phyloP scores from a whole-genome alignment of 2,329 filamentous ascomycete species.

The Alternaria panax region DNA sequence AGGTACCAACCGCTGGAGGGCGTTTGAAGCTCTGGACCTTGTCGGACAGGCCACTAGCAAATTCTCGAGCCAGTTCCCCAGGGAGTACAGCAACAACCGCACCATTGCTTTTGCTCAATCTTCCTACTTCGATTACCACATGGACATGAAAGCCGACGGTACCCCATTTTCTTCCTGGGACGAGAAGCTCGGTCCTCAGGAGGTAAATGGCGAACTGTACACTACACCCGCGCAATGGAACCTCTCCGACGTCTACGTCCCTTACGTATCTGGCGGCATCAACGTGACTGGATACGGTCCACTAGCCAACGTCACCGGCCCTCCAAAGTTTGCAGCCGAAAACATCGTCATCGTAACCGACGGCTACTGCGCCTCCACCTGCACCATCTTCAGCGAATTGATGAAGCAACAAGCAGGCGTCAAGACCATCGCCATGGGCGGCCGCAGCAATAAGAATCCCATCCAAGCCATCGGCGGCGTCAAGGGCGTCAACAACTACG shows the following conservation, averaged over 20 bases:
- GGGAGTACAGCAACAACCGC: constrained; percentile 40
- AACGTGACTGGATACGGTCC: constrained; percentile 46
- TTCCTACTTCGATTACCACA: constrained; percentile 57
- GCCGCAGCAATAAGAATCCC: constrained; percentile 53
- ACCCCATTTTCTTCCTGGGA: constrained; percentile 57
- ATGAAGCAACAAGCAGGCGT: constrained; percentile 61
- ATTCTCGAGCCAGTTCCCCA: constrained; percentile 41
- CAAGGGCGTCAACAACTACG: constrained; percentile 57
- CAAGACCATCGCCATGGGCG: constrained; percentile 63
- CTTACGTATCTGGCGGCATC: constrained; percentile 45
- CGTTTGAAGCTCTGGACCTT: constrained; percentile 55
- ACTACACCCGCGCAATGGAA: constrained; percentile 46
- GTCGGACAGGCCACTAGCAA: constrained; percentile 53
- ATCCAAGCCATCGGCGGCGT: constrained; percentile 65
- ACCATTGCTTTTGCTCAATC: constrained; percentile 51
- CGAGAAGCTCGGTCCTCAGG: constrained; percentile 51
- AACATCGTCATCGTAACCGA: constrained; percentile 63
- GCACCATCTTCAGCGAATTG: constrained; percentile 64
- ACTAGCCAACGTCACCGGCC: constrained; percentile 53
- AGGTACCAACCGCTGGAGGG: constrained; percentile 61
- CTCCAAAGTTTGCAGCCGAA: constrained; percentile 62
- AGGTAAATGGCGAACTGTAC: constrained; percentile 52
- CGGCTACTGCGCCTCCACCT: constrained; percentile 66
- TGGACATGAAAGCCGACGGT: constrained; percentile 57
- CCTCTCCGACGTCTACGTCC: constrained; percentile 43